Conservation (phyloP, 805 yeast genomes). For the Wilhelminamyces savonicus region DNA sequence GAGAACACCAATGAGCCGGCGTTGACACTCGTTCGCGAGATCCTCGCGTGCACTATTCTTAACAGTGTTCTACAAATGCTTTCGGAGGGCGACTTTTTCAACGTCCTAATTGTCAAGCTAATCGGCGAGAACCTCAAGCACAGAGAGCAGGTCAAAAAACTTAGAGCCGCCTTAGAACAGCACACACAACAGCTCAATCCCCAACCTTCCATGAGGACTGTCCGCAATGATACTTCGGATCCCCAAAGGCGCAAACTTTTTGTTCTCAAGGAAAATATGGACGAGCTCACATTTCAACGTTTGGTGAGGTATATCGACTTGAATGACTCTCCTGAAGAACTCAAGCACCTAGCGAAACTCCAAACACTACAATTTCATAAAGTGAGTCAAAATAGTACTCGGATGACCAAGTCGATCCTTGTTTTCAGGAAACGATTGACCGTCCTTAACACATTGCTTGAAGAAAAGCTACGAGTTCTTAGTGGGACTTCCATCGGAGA, state of each 20-base stretch:
- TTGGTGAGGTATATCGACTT: slow-evolving; percentile 1
- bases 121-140: slow-evolving; percentile 66
- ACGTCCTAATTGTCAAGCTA: slow-evolving; percentile 51
- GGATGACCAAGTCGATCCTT: no score
- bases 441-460: no score
- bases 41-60: slow-evolving; percentile 44
- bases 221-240: no score
- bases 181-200: slow-evolving; percentile 40
- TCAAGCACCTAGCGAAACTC: slow-evolving; percentile 3
- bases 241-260: no score
- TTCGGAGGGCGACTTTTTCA: slow-evolving; percentile 73
- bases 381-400: no score
- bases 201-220: no score
- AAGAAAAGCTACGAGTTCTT: no score
- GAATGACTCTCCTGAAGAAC: slow-evolving; percentile 4
- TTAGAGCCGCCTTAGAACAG: slow-evolving; percentile 63
- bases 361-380: slow-evolving; percentile 4
- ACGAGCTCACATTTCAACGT: not conserved
- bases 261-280: slow-evolving; percentile 7
- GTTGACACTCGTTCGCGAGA: slow-evolving; percentile 49
- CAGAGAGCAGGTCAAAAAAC: slow-evolving; percentile 63
- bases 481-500: no score
- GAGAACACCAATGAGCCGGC: slow-evolving; percentile 48
- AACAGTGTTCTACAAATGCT: slow-evolving; percentile 51
- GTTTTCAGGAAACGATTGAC: no score